phyloP scores from a whole-genome alignment of 2,329 filamentous ascomycete species.

The Talaromyces sp. region DNA sequence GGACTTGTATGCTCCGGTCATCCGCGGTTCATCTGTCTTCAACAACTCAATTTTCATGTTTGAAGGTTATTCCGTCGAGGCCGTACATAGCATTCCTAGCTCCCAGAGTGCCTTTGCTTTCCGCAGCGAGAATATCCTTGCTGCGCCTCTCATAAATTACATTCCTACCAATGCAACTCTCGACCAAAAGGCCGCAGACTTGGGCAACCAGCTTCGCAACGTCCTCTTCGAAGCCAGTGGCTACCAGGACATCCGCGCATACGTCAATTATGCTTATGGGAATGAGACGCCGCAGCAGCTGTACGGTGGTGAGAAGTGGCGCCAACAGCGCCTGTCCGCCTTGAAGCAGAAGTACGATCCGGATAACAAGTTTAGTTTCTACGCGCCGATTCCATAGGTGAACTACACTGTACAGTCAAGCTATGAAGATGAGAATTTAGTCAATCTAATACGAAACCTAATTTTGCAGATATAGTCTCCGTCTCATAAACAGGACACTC shows the following conservation, averaged over 20 bases:
- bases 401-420: background rate
- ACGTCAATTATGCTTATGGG: constrained; percentile 11
- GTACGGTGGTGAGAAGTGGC: background rate
- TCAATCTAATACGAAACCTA: background rate
- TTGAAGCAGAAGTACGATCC: background rate
- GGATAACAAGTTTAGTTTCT: constrained; percentile 13
- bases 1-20: constrained; percentile 29
- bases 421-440: background rate
- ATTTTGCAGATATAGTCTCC: background rate
- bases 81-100: constrained; percentile 33
- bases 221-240: constrained; percentile 19
- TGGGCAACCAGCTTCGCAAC: constrained; percentile 28
- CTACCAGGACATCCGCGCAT: constrained; percentile 17
- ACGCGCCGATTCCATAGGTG: constrained; percentile 4
- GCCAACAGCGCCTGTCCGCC: background rate
- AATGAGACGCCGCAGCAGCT: background rate
- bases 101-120: constrained; percentile 43
- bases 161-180: constrained; percentile 17
- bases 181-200: constrained; percentile 17
- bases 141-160: constrained; percentile 27
- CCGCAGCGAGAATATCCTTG: constrained; percentile 41
- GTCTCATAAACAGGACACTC: background rate
- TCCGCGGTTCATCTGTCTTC: constrained; percentile 25
- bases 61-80: constrained; percentile 49
- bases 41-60: constrained; percentile 49